phyloP scores from a whole-genome alignment of 2,329 filamentous ascomycete species.

The Exophiala mesophila region DNA sequence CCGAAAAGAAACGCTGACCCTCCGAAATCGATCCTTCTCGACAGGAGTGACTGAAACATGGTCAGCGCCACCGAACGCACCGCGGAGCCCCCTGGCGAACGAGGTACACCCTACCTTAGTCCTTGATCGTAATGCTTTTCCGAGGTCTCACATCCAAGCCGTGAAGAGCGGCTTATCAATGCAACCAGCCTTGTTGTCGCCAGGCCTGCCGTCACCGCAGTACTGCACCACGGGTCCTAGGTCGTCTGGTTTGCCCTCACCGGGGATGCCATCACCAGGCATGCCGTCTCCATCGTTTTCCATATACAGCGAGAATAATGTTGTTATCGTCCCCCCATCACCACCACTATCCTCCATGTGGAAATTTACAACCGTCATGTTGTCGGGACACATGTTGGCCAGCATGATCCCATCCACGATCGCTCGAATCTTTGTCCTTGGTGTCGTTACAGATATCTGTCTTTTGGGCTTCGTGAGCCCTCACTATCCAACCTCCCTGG shows the following conservation, averaged over 20 bases:
- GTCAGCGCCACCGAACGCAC: constrained; percentile 7
- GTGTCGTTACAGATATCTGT: constrained; percentile 21
- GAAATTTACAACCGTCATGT: constrained; percentile 18
- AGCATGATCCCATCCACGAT: constrained; percentile 19
- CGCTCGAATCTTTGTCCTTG: constrained; percentile 19
- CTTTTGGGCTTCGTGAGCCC: constrained; percentile 22
- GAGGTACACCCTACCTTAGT: constrained; percentile 13
- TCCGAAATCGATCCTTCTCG: constrained; percentile 14
- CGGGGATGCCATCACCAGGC: constrained; percentile 11
- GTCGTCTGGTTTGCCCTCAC: constrained; percentile 9
- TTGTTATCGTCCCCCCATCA: constrained; percentile 17
- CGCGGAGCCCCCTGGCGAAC: constrained; percentile 16
- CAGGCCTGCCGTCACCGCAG: constrained; percentile 1
- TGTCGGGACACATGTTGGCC: constrained; percentile 19
- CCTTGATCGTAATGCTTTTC: no score
- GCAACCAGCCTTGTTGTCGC: background rate
- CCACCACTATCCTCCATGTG: constrained; percentile 16
- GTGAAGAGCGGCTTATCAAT: no score
- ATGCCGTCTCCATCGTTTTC: constrained; percentile 19
- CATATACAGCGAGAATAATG: constrained; percentile 16
- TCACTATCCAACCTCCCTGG: constrained; percentile 18
- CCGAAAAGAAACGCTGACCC: constrained; percentile 19
- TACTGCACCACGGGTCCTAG: constrained; percentile 4
- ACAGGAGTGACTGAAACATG: constrained; percentile 13
- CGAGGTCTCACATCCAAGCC: no score